Conservation (phyloP, 768 basidiomycete genomes). For the Lactarius hengduanensis region DNA sequence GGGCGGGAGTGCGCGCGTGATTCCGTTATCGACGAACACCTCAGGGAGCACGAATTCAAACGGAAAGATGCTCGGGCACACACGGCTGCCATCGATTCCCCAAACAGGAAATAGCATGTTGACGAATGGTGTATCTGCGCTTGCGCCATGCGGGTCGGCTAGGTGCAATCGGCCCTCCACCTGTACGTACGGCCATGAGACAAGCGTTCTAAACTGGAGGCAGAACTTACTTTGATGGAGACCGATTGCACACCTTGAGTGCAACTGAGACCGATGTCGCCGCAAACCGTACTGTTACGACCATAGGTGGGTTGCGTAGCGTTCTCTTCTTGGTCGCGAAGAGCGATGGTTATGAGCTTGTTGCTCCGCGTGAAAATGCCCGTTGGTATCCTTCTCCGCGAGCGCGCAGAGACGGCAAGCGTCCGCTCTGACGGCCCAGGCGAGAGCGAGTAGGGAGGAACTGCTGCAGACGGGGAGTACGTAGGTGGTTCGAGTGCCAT, state of each 20-base stretch:
- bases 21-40: slow-evolving; percentile 13
- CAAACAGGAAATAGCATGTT: slow-evolving; percentile 20
- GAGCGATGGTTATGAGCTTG: slow-evolving; percentile 42
- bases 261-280: slow-evolving; percentile 44
- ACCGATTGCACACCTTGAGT: slow-evolving; percentile 43
- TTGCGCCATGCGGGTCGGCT: slow-evolving; percentile 23
- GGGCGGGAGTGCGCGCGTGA: slow-evolving; percentile 40
- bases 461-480: slow-evolving; percentile 54
- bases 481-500: slow-evolving; percentile 39
- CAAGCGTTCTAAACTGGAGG: not conserved
- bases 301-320: slow-evolving; percentile 45
- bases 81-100: slow-evolving; percentile 19
- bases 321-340: slow-evolving; percentile 48
- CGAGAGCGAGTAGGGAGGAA: slow-evolving; percentile 57
- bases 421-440: slow-evolving; percentile 52
- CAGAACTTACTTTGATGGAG: slow-evolving; percentile 42
- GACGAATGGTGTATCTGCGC: slow-evolving; percentile 20
- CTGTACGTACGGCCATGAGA: slow-evolving; percentile 18
- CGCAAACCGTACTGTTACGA: slow-evolving; percentile 42
- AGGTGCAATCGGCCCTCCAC: slow-evolving; percentile 30
- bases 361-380: slow-evolving; percentile 43
- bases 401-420: slow-evolving; percentile 47
- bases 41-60: slow-evolving; percentile 39
- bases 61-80: slow-evolving; percentile 39
- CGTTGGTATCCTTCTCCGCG: slow-evolving; percentile 33